Conservation (phyloP, 2,329 filamentous ascomycete genomes). For the Aspergillus chevalieri region DNA sequence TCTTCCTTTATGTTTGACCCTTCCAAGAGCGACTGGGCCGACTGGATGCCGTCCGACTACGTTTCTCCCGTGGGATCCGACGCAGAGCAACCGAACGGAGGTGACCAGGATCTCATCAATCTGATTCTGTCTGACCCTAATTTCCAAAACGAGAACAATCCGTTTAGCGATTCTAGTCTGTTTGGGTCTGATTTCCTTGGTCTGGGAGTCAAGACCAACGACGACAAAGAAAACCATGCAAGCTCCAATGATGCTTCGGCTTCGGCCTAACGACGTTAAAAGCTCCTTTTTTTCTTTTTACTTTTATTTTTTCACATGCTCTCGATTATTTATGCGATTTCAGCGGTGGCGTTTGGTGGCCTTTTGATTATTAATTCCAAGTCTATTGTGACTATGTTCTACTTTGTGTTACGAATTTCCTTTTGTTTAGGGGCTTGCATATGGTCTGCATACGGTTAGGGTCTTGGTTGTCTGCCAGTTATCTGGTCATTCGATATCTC, state of each 20-base stretch:
- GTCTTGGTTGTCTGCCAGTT: background rate
- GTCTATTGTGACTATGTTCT: background rate
- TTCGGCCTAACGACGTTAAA: slow-evolving; percentile 8
- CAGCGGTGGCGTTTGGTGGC: slow-evolving; percentile 13
- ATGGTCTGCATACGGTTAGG: background rate
- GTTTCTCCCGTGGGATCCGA: slow-evolving; percentile 26
- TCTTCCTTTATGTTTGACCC: slow-evolving; percentile 24
- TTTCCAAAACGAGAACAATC: slow-evolving; percentile 24
- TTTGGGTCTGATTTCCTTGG: slow-evolving; percentile 31
- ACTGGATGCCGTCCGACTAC: slow-evolving; percentile 33
- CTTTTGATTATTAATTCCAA: background rate
- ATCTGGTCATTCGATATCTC: background rate
- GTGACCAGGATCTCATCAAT: slow-evolving; percentile 28
- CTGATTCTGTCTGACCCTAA: slow-evolving; percentile 30
- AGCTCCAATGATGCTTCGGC: slow-evolving; percentile 7
- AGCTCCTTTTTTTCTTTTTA: slow-evolving; percentile 2
- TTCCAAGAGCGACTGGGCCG: slow-evolving; percentile 27
- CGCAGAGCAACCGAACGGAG: slow-evolving; percentile 13
- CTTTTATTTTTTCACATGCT: background rate
- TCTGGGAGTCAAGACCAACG: slow-evolving; percentile 18
- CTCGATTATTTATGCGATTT: slow-evolving; percentile 5
- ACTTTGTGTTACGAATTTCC: slow-evolving; percentile 1
- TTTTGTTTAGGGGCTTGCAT: background rate
- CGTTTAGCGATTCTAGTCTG: slow-evolving; percentile 31
- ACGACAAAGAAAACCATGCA: background rate